Conservation (phyloP, 768 basidiomycete species). For the Agaricus bisporus region DNA sequence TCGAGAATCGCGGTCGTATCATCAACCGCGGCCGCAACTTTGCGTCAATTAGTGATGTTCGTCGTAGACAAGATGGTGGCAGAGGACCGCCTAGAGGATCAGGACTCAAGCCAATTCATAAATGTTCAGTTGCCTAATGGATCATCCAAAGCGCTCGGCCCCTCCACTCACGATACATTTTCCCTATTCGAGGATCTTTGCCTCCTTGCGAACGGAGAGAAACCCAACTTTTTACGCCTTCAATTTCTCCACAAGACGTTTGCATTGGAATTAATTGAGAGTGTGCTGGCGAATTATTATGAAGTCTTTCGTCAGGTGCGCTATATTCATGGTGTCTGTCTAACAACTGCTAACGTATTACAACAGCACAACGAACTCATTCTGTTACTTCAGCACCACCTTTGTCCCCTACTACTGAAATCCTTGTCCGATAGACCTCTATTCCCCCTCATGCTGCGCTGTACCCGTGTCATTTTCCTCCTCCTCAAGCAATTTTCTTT, state of each 20-base stretch:
- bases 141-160: conserved; percentile 52
- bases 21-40: conserved; percentile 92
- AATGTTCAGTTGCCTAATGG: conserved; percentile 65
- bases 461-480: conserved; percentile 90
- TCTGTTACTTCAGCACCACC: conserved; percentile 81
- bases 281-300: conserved; percentile 90
- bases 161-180: conserved; percentile 80
- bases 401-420: conserved; percentile 86
- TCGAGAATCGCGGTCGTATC: conserved; percentile 95
- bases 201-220: conserved; percentile 76
- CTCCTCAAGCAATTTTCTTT: conserved; percentile 86
- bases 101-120: conserved; percentile 25
- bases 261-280: conserved; percentile 95
- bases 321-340: neutral
- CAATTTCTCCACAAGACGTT: conserved; percentile 88
- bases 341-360: neutral
- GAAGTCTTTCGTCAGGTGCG: conserved; percentile 75
- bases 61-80: conserved; percentile 90
- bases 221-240: conserved; percentile 75
- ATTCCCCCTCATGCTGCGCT: conserved; percentile 86
- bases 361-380: conserved; percentile 74
- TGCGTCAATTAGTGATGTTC: conserved; percentile 96
- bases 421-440: conserved; percentile 74
- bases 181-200: conserved; percentile 92
- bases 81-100: conserved; percentile 52